Conservation (phyloP, 768 basidiomycete genomes). For the Lactarius tabidus region DNA sequence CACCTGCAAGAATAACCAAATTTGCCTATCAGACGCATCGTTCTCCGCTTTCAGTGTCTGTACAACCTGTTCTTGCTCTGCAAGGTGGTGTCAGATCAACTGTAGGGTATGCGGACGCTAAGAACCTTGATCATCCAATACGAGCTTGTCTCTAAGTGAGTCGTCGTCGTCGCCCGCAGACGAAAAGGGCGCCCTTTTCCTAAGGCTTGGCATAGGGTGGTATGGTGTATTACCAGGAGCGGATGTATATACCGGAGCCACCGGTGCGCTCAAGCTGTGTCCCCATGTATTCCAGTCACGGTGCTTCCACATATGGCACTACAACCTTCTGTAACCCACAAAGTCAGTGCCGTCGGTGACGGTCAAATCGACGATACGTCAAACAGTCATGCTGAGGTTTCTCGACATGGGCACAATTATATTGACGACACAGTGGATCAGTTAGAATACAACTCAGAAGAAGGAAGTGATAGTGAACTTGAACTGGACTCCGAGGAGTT, state of each 20-base stretch:
- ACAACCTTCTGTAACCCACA: not conserved
- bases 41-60: slow-evolving; percentile 45
- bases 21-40: slow-evolving; percentile 39
- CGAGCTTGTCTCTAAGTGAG: not conserved
- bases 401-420: slow-evolving; percentile 32
- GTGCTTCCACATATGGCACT: not conserved
- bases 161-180: slow-evolving; percentile 3
- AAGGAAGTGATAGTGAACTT: slow-evolving; percentile 36
- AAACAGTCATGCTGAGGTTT: slow-evolving; percentile 32
- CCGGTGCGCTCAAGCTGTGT: too few species aligned
- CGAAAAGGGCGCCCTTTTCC: slow-evolving; percentile 15
- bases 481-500: slow-evolving; percentile 31
- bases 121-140: slow-evolving; percentile 19
- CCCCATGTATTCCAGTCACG: too few species aligned
- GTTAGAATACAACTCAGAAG: slow-evolving; percentile 33
- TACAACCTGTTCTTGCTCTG: slow-evolving; percentile 63
- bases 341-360: slow-evolving; percentile 33
- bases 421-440: slow-evolving; percentile 35
- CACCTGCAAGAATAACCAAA: slow-evolving; percentile 38
- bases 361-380: slow-evolving; percentile 65
- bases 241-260: too few species aligned
- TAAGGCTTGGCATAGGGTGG: slow-evolving; percentile 1
- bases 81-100: not conserved
- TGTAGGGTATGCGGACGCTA: not conserved
- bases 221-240: too few species aligned